These are phyloP conservation scores for Candida andamanensis DNA, from an alignment of 805 yeast genomes.

Conservation along the genomic window DNA sequence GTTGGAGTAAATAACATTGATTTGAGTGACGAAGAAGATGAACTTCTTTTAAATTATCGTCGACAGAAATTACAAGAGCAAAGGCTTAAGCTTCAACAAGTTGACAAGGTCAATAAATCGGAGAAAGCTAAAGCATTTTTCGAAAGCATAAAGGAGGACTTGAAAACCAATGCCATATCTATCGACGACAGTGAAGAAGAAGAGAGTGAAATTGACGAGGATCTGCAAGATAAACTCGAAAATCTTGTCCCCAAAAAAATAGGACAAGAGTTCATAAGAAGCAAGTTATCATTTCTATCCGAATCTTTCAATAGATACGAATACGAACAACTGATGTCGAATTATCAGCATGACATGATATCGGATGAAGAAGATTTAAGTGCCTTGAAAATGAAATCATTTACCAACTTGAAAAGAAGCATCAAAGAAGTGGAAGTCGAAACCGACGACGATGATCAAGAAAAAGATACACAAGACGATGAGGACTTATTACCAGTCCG, in stretches of 20 bases:
- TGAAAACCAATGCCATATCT: conserved; percentile 13
- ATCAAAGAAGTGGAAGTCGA: conserved; percentile 21
- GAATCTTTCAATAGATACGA: conserved; percentile 29
- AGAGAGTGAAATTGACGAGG: conserved; percentile 1
- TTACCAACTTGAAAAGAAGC: conserved; percentile 17
- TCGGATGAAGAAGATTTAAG: conserved; percentile 38
- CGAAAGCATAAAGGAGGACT: conserved; percentile 27
- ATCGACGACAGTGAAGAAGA: conserved; percentile 20
- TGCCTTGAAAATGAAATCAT: conserved; percentile 39
- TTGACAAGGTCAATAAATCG: conserved; percentile 45
- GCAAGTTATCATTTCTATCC: conserved; percentile 49
- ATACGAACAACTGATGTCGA: conserved; percentile 25
- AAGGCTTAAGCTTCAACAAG: conserved; percentile 43
- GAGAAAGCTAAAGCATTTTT: conserved; percentile 64
- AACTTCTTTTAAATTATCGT: conserved; percentile 44
- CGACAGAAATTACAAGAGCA: conserved; percentile 41
- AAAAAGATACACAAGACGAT: conserved; percentile 21
- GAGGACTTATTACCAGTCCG: conserved; percentile 37
- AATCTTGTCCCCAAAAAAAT: conserved; percentile 29
- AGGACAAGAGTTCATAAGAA: conserved; percentile 52
- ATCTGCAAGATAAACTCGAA: conserved; percentile 22
- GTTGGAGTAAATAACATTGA: conserved; percentile 57
- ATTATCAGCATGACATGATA: conserved; percentile 29
- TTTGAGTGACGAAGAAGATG: conserved; percentile 73
- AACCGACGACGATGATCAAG: conserved; percentile 16